Evolutionary conservation across 2,329 filamentous ascomycete genomes (phyloP).

Genomic region (Fusarium subtropicale): DNA sequence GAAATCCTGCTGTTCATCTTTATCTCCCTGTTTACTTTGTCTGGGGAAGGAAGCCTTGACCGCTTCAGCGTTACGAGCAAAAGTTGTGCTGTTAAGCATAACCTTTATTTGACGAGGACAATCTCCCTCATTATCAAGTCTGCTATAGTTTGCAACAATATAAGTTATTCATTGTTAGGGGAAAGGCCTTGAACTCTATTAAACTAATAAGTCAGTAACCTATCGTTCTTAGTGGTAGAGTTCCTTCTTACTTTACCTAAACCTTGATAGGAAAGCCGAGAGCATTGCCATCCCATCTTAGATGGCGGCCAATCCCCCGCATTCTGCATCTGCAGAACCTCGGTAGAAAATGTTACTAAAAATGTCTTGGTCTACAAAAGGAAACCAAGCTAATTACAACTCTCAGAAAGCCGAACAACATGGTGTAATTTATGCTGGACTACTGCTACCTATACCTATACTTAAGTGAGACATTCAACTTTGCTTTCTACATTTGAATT

Average conservation of each 20-base stretch:
- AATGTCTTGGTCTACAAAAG: not conserved
- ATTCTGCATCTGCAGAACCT: not conserved
- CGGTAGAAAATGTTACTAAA: not conserved
- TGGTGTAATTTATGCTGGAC: not conserved
- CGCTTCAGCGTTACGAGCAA: too few species aligned
- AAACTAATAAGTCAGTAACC: not conserved
- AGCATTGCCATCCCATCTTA: not conserved
- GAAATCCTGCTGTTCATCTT: conserved; percentile 26
- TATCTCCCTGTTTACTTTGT: conserved; percentile 31
- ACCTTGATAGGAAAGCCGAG: not conserved
- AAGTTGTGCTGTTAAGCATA: too few species aligned
- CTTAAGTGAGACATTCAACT: not conserved
- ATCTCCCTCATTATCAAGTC: too few species aligned
- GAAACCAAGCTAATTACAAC: not conserved
- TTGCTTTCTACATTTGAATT: not conserved
- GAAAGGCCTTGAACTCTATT: too few species aligned
- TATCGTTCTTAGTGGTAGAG: not conserved
- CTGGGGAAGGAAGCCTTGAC: conserved; percentile 29
- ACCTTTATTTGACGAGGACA: too few species aligned
- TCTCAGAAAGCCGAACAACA: not conserved
- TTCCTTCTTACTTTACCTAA: not conserved
- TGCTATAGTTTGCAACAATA: too few species aligned
- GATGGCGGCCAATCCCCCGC: not conserved
- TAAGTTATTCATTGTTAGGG: too few species aligned
- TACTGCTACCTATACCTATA: not conserved